Base-by-base conservation (phyloP, 106 monocot genomes). In the Cymbidium sinense region DNA sequence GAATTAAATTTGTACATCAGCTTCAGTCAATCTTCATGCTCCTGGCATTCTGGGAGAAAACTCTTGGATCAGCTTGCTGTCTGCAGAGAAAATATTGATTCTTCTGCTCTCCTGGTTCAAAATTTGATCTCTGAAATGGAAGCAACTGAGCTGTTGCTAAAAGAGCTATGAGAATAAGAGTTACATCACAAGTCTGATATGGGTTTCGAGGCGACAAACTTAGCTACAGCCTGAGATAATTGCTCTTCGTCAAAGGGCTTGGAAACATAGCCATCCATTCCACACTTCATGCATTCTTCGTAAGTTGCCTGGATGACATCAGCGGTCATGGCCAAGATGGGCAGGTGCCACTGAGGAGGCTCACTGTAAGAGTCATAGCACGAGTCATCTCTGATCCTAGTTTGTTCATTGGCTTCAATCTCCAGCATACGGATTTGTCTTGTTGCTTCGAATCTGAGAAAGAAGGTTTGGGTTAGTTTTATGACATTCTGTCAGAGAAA, bases 211-310 rank as follows among this genome's bases (percentile, higher is more conserved):
- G 67, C 81, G 29, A 88, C 81, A 78, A 98, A 90, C 77, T 86
- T 91, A 18, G 91, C 88, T 1, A 98, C 90, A 0, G 93, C 91
- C 61, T 98, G 84, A 47, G 89, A 94, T 28, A 98, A 85, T 70
- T 90, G 93, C 64, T 89, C 85, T 79, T 90, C 94, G 51, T 94
- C 96, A 20, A 98, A 98, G 31, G 96, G 96, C 64, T 98, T 98
- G 17, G 96, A 94, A n/a, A 98, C 96, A n/a, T 98, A 98, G 0
- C 96, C 96, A 69, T 96, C 91, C 96, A 96, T 94, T 58, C 96
- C 96, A 37, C 82, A 88, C 77, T 94, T 96, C 85, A 87, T 70
- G 75, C 96, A 98, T 81, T 98, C 88, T 61, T 94, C 96, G 25
- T 94, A 83, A 4, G 96, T 98, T 70, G 96, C 94, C 71, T 94